Conservation (phyloP, 1,284 basidiomycete genomes). For the Ustilago tritici region DNA sequence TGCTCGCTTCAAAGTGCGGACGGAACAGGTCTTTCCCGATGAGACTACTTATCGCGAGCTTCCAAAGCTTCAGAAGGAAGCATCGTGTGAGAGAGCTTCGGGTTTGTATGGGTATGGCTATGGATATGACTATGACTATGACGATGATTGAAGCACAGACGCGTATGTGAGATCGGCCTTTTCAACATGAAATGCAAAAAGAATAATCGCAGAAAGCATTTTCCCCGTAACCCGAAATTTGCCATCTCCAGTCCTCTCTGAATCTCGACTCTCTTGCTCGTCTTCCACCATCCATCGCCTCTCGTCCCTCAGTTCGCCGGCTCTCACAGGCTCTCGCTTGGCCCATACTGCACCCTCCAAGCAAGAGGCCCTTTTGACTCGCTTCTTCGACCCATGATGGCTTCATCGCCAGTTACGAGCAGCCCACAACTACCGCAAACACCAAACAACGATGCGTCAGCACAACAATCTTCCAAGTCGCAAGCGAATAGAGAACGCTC, state of each 20-base stretch:
- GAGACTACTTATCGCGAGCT: neutral
- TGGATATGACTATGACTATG: neutral
- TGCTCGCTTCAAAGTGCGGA: no score
- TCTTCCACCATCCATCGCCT: neutral
- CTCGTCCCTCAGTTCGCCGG: neutral
- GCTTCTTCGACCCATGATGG: constrained; percentile 11
- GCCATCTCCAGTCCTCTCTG: constrained; percentile 3
- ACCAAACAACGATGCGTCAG: constrained; percentile 20
- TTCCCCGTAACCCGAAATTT: constrained; percentile 25
- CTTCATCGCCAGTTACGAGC: constrained; percentile 31
- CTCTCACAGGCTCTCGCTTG: neutral
- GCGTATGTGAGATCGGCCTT: neutral
- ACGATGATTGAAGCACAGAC: neutral
- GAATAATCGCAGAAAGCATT: neutral
- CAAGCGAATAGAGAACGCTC: constrained; percentile 26
- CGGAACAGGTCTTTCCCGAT: no score
- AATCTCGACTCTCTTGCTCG: neutral
- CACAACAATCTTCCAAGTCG: constrained; percentile 9
- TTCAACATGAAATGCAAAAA: neutral
- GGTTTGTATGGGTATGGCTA: no score
- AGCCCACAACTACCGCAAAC: constrained; percentile 25
- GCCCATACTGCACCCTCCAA: neutral
- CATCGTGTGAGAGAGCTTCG: neutral
- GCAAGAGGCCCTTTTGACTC: neutral
- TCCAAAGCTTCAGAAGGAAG: neutral